Evolutionary conservation across 179 eudicot genomes (phyloP).

Genomic region (Gypsophila paniculata): DNA sequence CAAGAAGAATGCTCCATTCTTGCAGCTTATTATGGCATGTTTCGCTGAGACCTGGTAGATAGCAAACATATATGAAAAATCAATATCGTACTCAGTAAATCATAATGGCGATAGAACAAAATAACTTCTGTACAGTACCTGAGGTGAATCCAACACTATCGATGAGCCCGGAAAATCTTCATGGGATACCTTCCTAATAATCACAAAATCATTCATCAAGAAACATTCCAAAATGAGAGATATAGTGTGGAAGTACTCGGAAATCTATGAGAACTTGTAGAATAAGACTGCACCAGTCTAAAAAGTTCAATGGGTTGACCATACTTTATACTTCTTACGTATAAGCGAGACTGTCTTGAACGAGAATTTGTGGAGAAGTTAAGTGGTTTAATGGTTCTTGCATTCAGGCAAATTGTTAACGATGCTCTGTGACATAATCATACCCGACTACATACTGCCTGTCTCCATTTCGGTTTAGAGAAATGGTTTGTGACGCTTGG

Average conservation of each 20-base stretch:
- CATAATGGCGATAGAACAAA: neutral
- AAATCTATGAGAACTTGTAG: neutral
- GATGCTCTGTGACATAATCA: neutral
- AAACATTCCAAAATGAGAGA: neutral
- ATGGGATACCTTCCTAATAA: slow-evolving; percentile 48
- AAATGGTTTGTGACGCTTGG: slow-evolving; percentile 38
- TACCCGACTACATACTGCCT: slow-evolving; percentile 72
- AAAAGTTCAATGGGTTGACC: neutral
- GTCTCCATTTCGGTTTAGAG: slow-evolving; percentile 56
- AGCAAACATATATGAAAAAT: neutral
- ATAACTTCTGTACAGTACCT: slow-evolving; percentile 35
- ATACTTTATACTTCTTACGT: no score
- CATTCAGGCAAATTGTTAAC: neutral
- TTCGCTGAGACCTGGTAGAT: slow-evolving; percentile 54
- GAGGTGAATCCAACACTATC: slow-evolving; percentile 46
- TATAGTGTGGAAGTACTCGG: neutral
- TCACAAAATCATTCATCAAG: neutral
- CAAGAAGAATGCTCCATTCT: slow-evolving; percentile 55
- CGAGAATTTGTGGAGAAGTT: no score
- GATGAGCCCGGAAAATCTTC: slow-evolving; percentile 49
- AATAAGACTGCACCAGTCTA: neutral
- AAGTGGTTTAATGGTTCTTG: neutral
- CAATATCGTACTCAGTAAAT: neutral
- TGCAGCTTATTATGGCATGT: slow-evolving; percentile 70
- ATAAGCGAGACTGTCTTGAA: neutral